Evolutionary conservation across 495 filamentous ascomycete species (phyloP).

Genomic region (Alectoria sarmentosa): DNA sequence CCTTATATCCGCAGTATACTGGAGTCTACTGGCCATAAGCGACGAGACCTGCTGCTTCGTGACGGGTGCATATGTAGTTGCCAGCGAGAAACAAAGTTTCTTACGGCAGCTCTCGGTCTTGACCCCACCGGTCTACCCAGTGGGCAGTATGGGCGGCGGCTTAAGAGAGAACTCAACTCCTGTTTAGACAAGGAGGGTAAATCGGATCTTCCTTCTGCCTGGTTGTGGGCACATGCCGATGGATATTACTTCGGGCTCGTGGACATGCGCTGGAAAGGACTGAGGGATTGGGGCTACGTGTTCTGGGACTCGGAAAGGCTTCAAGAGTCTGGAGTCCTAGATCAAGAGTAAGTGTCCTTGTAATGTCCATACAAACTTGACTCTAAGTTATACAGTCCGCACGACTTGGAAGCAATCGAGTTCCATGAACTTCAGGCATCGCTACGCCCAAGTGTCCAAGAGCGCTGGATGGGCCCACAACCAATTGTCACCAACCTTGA

Average conservation of each 20-base stretch:
- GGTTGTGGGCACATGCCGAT: slow-evolving; percentile 4
- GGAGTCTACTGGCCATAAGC: neutral
- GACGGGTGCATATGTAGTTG: neutral
- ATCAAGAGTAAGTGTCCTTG: neutral
- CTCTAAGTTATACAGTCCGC: too few relatives aligned
- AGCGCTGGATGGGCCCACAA: too few relatives aligned
- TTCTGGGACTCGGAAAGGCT: slow-evolving; percentile 11
- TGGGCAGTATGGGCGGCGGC: neutral
- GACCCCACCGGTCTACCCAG: too few relatives aligned
- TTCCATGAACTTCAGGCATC: too few relatives aligned
- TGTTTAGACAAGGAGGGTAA: neutral
- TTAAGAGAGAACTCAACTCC: neutral
- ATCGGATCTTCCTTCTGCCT: neutral
- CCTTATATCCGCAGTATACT: neutral
- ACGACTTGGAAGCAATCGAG: too few relatives aligned
- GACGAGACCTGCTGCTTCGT: neutral
- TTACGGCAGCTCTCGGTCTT: neutral
- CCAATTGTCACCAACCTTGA: too few relatives aligned
- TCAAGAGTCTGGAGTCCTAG: neutral
- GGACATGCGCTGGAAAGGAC: neutral
- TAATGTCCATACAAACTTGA: too few relatives aligned
- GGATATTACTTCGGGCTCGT: too few relatives aligned
- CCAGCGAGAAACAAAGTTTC: neutral
- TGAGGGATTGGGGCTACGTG: slow-evolving; percentile 13
- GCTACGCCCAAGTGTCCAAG: too few relatives aligned